Percentiles rank a stretch among this genome's conserved stretches.
These are phyloP conservation scores for Paramecium biaurelia DNA, from an alignment of 73 alveolate genomes.

Conservation along the genomic window DNA sequence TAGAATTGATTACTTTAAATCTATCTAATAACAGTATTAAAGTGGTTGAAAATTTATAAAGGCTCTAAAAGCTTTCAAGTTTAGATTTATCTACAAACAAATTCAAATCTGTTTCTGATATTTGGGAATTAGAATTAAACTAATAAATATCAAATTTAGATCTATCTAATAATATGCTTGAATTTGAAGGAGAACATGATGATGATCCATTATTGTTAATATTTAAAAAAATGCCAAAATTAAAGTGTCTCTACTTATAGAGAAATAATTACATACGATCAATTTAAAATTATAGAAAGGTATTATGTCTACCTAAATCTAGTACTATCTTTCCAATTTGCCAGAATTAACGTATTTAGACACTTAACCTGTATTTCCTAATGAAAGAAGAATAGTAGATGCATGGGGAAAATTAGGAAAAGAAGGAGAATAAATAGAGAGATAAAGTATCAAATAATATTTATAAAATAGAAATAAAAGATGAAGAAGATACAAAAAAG, in stretches of 20 bases:
- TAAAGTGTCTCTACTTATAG: slow-evolving; percentile 86
- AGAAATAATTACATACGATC: slow-evolving; percentile 87
- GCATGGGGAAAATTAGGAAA: slow-evolving; percentile 92
- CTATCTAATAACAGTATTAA: slow-evolving; percentile 90
- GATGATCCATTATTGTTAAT: slow-evolving; percentile 84
- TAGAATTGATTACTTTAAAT: slow-evolving; percentile 75
- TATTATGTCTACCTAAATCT: neutral
- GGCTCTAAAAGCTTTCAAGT: slow-evolving; percentile 22
- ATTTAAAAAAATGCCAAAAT: slow-evolving; percentile 81
- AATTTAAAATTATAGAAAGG: slow-evolving; percentile 87
- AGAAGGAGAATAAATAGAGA: slow-evolving; percentile 91
- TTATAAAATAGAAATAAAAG: neutral
- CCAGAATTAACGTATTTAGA: slow-evolving; percentile 89
- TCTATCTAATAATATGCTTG: slow-evolving; percentile 77
- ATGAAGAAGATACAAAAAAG: neutral
- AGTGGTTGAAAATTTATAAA: slow-evolving; percentile 65
- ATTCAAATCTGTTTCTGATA: slow-evolving; percentile 67
- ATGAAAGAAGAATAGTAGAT: slow-evolving; percentile 93
- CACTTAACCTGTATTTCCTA: slow-evolving; percentile 92
- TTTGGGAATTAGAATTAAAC: slow-evolving; percentile 79
- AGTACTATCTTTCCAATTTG: slow-evolving; percentile 76
- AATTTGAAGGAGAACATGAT: slow-evolving; percentile 57
- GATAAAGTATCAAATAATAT: slow-evolving; percentile 63
- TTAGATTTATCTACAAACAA: slow-evolving; percentile 66
- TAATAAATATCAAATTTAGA: slow-evolving; percentile 79